These are phyloP conservation scores for Medicago arabica DNA, from an alignment of 306 rosid species.

Conservation along the genomic window DNA sequence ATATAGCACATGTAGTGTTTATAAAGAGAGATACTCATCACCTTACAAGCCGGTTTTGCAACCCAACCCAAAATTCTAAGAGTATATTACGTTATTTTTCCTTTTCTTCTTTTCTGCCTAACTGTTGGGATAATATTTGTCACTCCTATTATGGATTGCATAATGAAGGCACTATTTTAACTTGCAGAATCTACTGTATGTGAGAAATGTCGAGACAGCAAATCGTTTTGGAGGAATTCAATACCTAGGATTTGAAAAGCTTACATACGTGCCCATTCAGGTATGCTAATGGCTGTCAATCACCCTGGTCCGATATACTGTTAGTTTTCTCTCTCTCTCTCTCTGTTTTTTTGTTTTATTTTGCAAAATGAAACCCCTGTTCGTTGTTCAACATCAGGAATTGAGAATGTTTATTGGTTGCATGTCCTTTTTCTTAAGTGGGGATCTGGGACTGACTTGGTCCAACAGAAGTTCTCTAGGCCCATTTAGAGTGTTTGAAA, in stretches of 20 bases:
- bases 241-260: conserved; percentile 90
- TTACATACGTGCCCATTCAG: conserved; percentile 91
- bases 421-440: not conserved
- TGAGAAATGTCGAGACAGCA: conserved; percentile 69
- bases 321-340: not conserved
- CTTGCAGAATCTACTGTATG: conserved; percentile 84
- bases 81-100: conserved; percentile 4
- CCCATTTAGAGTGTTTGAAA: conserved; percentile 1
- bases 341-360: not conserved
- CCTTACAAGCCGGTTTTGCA: too few relatives aligned
- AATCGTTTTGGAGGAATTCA: conserved; percentile 82
- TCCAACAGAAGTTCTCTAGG: not conserved
- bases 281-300: conserved; percentile 48
- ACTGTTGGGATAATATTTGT: conserved; percentile 32
- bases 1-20: too few relatives aligned
- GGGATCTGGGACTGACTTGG: not conserved
- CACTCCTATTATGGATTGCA: conserved; percentile 17
- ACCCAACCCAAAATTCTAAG: too few relatives aligned
- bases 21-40: too few relatives aligned
- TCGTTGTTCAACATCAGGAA: conserved; percentile 25
- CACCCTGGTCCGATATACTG: not conserved
- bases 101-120: conserved; percentile 5
- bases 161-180: conserved; percentile 42
- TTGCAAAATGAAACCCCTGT: not conserved
- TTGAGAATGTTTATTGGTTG: conserved; percentile 27